Evolutionary conservation across 2,329 filamentous ascomycete species (phyloP).

Genomic region (Cladosporium halotolerans): DNA sequence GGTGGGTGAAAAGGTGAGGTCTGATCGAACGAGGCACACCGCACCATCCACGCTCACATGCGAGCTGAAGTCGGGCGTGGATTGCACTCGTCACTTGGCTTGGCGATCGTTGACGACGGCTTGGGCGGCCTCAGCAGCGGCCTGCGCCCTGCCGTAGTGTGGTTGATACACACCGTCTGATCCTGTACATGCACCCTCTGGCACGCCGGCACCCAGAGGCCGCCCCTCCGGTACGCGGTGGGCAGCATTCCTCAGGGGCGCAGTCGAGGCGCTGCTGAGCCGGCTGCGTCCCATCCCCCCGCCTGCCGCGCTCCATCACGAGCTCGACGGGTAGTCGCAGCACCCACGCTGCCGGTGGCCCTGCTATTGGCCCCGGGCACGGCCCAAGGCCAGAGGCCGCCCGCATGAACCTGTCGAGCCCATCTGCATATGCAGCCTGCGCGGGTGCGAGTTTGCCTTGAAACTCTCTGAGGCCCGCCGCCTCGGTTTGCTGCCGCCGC

Average conservation of each 20-base stretch:
- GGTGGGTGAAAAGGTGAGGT: neutral
- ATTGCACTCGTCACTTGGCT: too few relatives aligned
- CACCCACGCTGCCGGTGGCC: too few relatives aligned
- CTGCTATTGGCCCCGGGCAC: neutral
- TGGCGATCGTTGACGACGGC: too few relatives aligned
- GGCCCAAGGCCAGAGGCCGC: conserved; percentile 1
- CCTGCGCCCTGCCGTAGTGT: neutral
- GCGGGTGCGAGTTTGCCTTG: conserved; percentile 5
- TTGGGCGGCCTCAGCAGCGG: neutral
- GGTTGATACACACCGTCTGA: neutral
- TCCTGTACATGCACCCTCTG: neutral
- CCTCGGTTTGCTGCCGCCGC: conserved; percentile 5
- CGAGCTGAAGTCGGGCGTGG: too few relatives aligned
- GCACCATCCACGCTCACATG: too few relatives aligned
- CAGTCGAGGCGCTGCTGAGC: neutral
- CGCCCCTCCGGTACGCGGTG: neutral
- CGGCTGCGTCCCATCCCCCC: neutral
- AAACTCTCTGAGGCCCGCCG: neutral
- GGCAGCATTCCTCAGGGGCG: neutral
- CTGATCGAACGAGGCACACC: too few relatives aligned
- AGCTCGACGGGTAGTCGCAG: conserved; percentile 1
- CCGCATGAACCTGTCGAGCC: conserved; percentile 1
- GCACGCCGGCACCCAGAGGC: neutral
- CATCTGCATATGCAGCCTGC: neutral
- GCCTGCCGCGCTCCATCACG: neutral